phyloP scores from a whole-genome alignment of 2,329 filamentous ascomycete species.

The Scorias spongiosa region DNA sequence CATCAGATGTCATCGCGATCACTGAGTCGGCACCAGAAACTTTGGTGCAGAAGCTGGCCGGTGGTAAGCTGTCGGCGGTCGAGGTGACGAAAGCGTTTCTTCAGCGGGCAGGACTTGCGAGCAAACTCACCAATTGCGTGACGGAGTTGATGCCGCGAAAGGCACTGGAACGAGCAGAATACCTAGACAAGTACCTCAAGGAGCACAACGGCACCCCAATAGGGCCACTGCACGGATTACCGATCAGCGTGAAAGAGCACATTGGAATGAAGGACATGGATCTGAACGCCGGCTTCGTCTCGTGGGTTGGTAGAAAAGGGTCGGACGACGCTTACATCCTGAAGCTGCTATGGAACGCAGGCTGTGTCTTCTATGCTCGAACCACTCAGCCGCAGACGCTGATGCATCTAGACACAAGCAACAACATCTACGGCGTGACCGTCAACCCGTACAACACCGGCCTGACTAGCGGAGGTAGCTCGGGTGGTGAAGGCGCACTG shows the following conservation, averaged over 20 bases:
- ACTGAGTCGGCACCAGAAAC: conserved; percentile 33
- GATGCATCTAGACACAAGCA: conserved; percentile 39
- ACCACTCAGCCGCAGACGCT: conserved; percentile 40
- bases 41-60: conserved; percentile 28
- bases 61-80: conserved; percentile 27
- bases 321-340: conserved; percentile 34
- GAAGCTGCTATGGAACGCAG: conserved; percentile 31
- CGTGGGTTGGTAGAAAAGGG: conserved; percentile 31
- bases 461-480: conserved; percentile 38
- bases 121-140: conserved; percentile 34
- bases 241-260: conserved; percentile 38
- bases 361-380: conserved; percentile 36
- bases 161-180: conserved; percentile 24
- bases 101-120: conserved; percentile 38
- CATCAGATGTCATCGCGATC: conserved; percentile 33
- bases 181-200: conserved; percentile 26
- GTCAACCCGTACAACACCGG: conserved; percentile 39
- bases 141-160: conserved; percentile 25
- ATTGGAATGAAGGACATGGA: conserved; percentile 34
- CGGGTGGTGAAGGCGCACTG: conserved; percentile 42
- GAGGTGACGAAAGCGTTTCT: conserved; percentile 39
- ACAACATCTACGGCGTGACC: conserved; percentile 37
- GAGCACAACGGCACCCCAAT: conserved; percentile 21
- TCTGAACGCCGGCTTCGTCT: conserved; percentile 34
- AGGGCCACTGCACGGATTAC: conserved; percentile 36